phyloP scores from a whole-genome alignment of 495 filamentous ascomycete genomes.

The Trichoderma gamsii region DNA sequence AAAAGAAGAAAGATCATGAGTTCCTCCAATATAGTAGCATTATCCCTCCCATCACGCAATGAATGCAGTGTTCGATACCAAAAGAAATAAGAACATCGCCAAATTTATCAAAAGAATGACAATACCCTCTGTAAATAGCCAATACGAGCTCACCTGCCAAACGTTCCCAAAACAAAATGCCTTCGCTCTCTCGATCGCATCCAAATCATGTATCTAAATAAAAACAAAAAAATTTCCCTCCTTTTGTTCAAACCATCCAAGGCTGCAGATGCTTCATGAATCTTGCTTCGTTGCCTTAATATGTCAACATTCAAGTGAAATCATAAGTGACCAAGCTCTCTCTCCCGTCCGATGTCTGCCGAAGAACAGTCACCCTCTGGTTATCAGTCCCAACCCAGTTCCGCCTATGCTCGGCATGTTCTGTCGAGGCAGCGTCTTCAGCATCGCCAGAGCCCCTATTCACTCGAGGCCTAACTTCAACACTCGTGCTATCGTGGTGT shows the following conservation, averaged over 20 bases:
- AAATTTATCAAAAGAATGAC: neutral
- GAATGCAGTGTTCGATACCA: neutral
- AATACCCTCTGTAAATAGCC: neutral
- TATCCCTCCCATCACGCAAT: neutral
- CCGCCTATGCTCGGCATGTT: conserved; percentile 17
- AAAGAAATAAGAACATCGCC: neutral
- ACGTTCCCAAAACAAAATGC: neutral
- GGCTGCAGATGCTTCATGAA: neutral
- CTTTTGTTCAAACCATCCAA: neutral
- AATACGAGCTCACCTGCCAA: neutral
- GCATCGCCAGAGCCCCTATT: conserved; percentile 19
- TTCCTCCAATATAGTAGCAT: neutral
- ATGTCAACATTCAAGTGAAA: conserved; percentile 55
- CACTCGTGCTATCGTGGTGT: conserved; percentile 38
- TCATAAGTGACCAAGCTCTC: conserved; percentile 85
- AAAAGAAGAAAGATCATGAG: neutral
- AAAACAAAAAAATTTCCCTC: neutral
- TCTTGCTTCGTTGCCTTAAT: neutral
- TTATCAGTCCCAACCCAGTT: conserved; percentile 22
- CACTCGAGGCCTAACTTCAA: conserved; percentile 39
- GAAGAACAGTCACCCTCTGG: conserved; percentile 80
- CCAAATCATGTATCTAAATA: neutral
- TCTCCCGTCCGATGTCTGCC: conserved; percentile 58
- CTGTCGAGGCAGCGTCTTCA: conserved; percentile 17
- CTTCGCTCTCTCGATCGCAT: neutral